Evolutionary conservation across 257 asterid species (phyloP).

Genomic region (Lantana camara): DNA sequence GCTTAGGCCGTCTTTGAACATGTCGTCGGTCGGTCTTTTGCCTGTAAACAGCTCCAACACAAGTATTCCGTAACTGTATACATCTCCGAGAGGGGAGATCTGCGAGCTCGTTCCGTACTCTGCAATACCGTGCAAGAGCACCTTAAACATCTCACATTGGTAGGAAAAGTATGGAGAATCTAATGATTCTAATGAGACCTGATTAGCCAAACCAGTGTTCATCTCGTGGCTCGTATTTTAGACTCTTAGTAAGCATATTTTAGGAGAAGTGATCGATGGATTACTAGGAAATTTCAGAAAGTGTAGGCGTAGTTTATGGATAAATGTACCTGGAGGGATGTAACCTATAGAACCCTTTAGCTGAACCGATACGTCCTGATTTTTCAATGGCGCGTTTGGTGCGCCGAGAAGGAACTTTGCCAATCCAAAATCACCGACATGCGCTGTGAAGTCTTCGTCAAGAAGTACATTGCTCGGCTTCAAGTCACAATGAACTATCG

Average conservation of each 20-base stretch:
- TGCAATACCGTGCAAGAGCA: conserved; percentile 6
- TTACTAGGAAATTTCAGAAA: too few species aligned
- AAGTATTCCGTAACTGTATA: conserved; percentile 41
- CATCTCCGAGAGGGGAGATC: conserved; percentile 39
- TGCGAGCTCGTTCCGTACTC: conserved; percentile 39
- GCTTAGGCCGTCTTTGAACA: not conserved
- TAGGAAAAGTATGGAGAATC: too few species aligned
- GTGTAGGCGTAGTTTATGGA: too few species aligned
- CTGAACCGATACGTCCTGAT: conserved; percentile 15
- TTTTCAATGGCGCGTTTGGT: not conserved
- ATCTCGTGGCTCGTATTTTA: too few species aligned
- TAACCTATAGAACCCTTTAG: conserved; percentile 37
- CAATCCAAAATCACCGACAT: conserved; percentile 48
- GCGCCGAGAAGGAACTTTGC: conserved; percentile 35
- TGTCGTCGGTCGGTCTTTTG: conserved; percentile 19
- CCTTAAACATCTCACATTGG: too few species aligned
- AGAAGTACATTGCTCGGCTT: conserved; percentile 20
- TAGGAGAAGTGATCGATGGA: too few species aligned
- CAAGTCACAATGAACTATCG: conserved; percentile 21
- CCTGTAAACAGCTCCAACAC: conserved; percentile 14
- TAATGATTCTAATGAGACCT: too few species aligned
- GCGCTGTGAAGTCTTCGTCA: conserved; percentile 28
- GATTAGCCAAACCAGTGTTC: too few species aligned
- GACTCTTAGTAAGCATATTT: too few species aligned
- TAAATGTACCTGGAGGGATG: conserved; percentile 42